Evolutionary conservation across 768 basidiomycete genomes (phyloP), one percentile per base, ranked within the genome.

Genomic region (Kondoa subrosea): DNA sequence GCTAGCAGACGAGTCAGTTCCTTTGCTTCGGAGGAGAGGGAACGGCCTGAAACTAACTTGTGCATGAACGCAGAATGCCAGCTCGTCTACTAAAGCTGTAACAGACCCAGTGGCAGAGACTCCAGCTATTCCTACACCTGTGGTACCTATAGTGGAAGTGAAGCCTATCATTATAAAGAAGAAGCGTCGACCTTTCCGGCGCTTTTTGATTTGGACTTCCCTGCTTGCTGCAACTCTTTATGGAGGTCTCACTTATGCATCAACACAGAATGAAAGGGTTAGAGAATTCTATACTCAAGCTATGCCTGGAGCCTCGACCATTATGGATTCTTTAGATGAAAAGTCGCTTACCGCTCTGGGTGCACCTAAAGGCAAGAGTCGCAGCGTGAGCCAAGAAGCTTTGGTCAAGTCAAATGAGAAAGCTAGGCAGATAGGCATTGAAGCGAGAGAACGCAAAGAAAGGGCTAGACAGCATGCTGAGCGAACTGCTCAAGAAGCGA

Each of bases 261-360:
- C 61, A 21, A 27, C 30, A 3, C 61, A 32, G 30, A 8, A n/a
- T 16, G 61, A 63, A 16, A 27, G 61, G 4, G 30, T 32, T 32
- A 3, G 61, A 32, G 14, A 63, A 14, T 3, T 31, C 61, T 30
- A 31, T 12, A 3, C 61, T 17, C 29, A 63, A n/a, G 34, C 29
- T 33, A 8, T 63, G 12, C 61, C 61, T 3, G 15, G 15, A 17
- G 61, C 29, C n/a, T 32, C 29, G 12, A 12, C 16, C 26, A 63
- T 63, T 32, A 33, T 63, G 17, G 61, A 63, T 16, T 4, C 27
- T 3, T 33, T 63, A 17, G 61, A 63, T 17, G 61, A 63, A 63
- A 3, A 27, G 3, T 63, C 29, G 3, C 30, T 63, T 3, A n/a
- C 30, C 3, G 16, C 16, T 3, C n/a, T 63, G 26, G 61, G 61